Evolutionary conservation across 169 alveolate species (phyloP).

Genomic region (Sarcocystis neurona): DNA sequence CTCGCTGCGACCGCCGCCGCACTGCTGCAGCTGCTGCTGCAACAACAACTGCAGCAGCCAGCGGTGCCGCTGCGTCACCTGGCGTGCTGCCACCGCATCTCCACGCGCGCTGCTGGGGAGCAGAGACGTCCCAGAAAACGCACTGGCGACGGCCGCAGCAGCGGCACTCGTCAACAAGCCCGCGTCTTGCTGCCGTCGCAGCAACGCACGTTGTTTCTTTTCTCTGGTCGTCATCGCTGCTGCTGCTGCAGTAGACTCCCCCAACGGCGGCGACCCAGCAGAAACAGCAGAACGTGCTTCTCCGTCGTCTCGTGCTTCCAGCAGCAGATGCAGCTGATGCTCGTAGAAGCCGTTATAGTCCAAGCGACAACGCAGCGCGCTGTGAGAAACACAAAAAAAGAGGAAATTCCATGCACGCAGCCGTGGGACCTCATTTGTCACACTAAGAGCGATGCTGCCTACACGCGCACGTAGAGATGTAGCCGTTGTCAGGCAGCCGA

Average conservation of each 20-base stretch:
- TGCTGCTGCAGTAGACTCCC: too few species aligned
- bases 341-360: constrained; percentile 53
- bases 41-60: not conserved
- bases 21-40: not conserved
- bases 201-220: too few species aligned
- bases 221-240: too few species aligned
- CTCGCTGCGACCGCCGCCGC: not conserved
- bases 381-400: too few species aligned
- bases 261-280: not conserved
- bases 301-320: not conserved
- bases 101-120: too few species aligned
- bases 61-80: not conserved
- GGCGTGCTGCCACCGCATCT: not conserved
- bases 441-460: too few species aligned
- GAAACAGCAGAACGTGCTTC: not conserved
- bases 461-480: too few species aligned
- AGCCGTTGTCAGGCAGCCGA: too few species aligned
- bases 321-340: constrained; percentile 40
- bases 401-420: not conserved
- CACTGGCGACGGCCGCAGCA: not conserved
- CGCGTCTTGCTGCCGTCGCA: too few species aligned
- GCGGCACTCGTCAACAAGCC: not conserved
- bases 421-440: too few species aligned
- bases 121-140: too few species aligned
- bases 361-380: constrained; percentile 47